Conservation (phyloP, 2,329 filamentous ascomycete species). For the Sporothrix brasiliensis region DNA sequence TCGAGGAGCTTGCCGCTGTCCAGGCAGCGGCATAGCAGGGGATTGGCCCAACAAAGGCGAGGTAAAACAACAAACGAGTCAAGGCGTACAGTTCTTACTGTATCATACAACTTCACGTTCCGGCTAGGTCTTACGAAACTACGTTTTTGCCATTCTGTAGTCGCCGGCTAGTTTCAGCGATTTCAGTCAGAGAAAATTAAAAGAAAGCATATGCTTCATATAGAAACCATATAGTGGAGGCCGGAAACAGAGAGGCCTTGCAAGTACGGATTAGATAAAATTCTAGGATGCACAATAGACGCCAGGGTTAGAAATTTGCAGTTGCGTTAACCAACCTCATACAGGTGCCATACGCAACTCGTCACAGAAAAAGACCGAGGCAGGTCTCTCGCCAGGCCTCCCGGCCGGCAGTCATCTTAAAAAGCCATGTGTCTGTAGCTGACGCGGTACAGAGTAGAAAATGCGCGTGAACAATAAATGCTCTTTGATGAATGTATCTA, state of each 20-base stretch:
- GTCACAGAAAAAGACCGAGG: neutral
- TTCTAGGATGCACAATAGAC: too few species aligned
- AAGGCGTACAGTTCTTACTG: too few species aligned
- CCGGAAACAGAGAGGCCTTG: too few species aligned
- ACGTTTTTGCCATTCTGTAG: neutral
- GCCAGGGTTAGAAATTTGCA: neutral
- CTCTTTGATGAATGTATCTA: neutral
- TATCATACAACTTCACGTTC: neutral
- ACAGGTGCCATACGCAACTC: neutral
- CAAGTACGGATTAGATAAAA: too few species aligned
- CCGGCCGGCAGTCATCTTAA: neutral
- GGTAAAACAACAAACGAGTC: neutral
- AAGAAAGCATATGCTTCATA: too few species aligned
- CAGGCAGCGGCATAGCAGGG: neutral
- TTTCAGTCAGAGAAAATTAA: too few species aligned
- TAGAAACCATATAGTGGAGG: too few species aligned
- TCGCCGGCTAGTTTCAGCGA: too few species aligned
- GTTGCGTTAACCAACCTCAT: too few species aligned
- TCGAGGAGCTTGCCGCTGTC: constrained; percentile 34
- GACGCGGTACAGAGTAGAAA: neutral
- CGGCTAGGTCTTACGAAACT: neutral
- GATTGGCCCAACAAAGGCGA: neutral
- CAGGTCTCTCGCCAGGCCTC: neutral
- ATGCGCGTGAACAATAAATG: neutral
- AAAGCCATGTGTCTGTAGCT: neutral